phyloP scores from a whole-genome alignment of 1,139 yeast genomes.

The Candida smagusa region DNA sequence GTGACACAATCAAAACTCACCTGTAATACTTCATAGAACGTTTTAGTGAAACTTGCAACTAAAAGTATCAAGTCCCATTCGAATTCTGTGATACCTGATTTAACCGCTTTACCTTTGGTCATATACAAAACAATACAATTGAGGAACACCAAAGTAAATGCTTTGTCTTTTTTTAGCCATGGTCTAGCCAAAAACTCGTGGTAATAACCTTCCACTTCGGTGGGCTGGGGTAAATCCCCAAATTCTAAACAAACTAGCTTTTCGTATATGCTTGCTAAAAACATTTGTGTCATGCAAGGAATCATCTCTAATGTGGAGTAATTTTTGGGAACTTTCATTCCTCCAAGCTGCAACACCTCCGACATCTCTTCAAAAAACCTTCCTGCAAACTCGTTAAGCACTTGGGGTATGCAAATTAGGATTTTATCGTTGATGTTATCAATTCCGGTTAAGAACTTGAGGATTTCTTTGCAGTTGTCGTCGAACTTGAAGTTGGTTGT shows the following conservation, averaged over 20 bases:
- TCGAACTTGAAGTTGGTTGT: conserved; percentile 22
- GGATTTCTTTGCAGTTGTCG: conserved; percentile 14
- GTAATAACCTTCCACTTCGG: conserved; percentile 6
- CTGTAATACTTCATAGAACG: conserved; percentile 14
- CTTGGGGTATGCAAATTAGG: conserved; percentile 18
- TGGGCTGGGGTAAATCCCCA: conserved; percentile 5
- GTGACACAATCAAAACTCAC: conserved; percentile 7
- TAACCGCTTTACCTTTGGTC: not conserved
- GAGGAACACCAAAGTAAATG: conserved; percentile 9
- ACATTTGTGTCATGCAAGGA: conserved; percentile 7
- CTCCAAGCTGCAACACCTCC: not conserved
- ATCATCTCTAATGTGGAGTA: not conserved
- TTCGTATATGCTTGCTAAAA: conserved; percentile 10
- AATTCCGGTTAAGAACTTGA: conserved; percentile 14
- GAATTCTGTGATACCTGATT: conserved; percentile 6
- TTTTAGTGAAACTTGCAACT: conserved; percentile 8
- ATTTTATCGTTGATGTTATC: conserved; percentile 11
- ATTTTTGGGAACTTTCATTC: not conserved
- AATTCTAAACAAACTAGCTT: conserved; percentile 7
- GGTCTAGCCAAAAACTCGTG: conserved; percentile 7
- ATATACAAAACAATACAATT: conserved; percentile 9
- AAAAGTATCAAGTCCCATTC: conserved; percentile 18
- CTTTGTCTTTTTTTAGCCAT: conserved; percentile 10
- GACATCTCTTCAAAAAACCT: conserved; percentile 13
- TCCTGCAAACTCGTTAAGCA: conserved; percentile 10